These are phyloP conservation scores for Sungouiozyma ichnusensis DNA, from an alignment of 805 yeast genomes.

Conservation along the genomic window DNA sequence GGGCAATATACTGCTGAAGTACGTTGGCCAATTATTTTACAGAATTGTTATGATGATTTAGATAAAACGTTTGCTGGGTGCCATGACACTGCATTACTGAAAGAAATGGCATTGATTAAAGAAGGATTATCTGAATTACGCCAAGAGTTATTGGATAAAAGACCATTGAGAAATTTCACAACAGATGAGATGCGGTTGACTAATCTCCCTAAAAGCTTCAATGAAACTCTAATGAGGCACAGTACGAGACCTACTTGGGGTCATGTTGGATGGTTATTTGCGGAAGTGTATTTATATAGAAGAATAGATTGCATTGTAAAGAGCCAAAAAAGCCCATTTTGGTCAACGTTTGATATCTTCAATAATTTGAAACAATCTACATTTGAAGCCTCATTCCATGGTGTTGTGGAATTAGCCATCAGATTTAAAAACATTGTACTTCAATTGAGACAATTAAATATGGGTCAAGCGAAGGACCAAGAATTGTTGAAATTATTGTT, in stretches of 20 bases:
- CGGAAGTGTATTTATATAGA: conserved; percentile 81
- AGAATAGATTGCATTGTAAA: conserved; percentile 38
- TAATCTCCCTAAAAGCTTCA: conserved; percentile 45
- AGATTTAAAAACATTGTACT: conserved; percentile 39
- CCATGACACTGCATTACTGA: conserved; percentile 18
- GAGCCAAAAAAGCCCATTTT: conserved; percentile 25
- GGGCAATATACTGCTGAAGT: conserved; percentile 67
- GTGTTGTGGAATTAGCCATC: conserved; percentile 72
- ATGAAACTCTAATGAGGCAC: conserved; percentile 34
- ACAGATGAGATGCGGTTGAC: conserved; percentile 29
- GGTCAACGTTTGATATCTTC: conserved; percentile 60
- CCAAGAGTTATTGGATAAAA: conserved; percentile 35
- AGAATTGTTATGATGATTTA: conserved; percentile 58
- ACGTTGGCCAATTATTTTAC: conserved; percentile 82
- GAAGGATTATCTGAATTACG: conserved; percentile 35
- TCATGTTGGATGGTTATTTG: conserved; percentile 81
- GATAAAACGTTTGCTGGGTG: conserved; percentile 24
- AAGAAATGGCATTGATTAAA: conserved; percentile 41
- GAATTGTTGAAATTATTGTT: conserved; percentile 49
- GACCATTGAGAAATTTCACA: conserved; percentile 34
- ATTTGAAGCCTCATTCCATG: conserved; percentile 61
- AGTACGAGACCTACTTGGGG: conserved; percentile 45
- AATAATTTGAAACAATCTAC: conserved; percentile 59
- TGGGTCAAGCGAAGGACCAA: conserved; percentile 3
- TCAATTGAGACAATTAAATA: conserved; percentile 13